These are phyloP conservation scores for Sporothrix protearum DNA, from an alignment of 2,329 filamentous ascomycete genomes.

Conservation along the genomic window DNA sequence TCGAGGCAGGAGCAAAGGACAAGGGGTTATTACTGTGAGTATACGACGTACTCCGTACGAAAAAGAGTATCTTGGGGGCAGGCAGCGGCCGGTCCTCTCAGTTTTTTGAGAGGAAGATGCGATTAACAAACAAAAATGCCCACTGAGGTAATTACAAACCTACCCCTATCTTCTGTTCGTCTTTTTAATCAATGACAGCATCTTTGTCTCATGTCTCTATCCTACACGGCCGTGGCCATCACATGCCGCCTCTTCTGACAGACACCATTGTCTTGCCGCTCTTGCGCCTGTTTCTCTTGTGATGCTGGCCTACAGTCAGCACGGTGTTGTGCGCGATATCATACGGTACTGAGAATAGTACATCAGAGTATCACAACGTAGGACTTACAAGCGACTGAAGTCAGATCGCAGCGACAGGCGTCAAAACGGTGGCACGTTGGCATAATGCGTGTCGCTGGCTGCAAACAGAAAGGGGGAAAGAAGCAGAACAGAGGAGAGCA, in stretches of 20 bases:
- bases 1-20: background rate
- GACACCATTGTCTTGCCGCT: slow-evolving; percentile 4
- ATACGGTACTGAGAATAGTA: no score
- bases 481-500: background rate
- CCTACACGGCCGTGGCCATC: background rate
- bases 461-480: slow-evolving; percentile 5
- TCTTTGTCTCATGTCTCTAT: background rate
- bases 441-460: slow-evolving; percentile 4
- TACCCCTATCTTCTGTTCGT: background rate
- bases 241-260: slow-evolving; percentile 1
- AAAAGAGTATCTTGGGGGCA: background rate
- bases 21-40: background rate
- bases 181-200: background rate
- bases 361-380: no score
- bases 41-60: background rate
- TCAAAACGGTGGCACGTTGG: slow-evolving; percentile 1
- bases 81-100: background rate
- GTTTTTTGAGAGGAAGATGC: background rate
- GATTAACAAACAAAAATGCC: background rate
- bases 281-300: slow-evolving; percentile 8
- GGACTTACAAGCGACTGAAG: background rate
- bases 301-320: background rate
- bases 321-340: background rate
- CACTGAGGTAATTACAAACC: background rate
- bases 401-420: background rate